phyloP scores from a whole-genome alignment of 1,139 yeast genomes.

The Kurtzmaniella quercitrusa region DNA sequence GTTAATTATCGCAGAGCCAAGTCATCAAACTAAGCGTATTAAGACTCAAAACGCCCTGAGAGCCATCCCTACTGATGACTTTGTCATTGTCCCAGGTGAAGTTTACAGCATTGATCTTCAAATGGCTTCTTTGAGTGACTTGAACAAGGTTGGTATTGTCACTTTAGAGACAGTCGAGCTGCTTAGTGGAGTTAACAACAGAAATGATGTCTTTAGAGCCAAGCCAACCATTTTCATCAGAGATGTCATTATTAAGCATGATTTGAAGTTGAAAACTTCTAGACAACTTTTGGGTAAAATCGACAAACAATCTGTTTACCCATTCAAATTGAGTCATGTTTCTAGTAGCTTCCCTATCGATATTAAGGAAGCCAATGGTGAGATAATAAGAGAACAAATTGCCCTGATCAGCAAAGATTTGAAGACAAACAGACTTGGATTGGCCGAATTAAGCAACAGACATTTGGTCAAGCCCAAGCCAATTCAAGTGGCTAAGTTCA shows the following conservation, averaged over 20 bases:
- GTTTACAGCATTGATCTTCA: constrained; percentile 80
- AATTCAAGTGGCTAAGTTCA: constrained; percentile 64
- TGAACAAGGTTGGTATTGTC: constrained; percentile 57
- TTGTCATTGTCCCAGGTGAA: constrained; percentile 73
- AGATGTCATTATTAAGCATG: constrained; percentile 78
- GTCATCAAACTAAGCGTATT: constrained; percentile 28
- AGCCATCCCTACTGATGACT: constrained; percentile 75
- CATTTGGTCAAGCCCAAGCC: constrained; percentile 76
- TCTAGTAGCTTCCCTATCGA: constrained; percentile 57
- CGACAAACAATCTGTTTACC: constrained; percentile 80
- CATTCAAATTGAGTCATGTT: constrained; percentile 76
- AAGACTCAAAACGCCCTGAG: constrained; percentile 14
- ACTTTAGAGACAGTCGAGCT: constrained; percentile 65
- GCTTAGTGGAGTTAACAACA: constrained; percentile 58
- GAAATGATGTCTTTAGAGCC: constrained; percentile 46
- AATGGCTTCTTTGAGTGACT: constrained; percentile 64
- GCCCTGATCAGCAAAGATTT: constrained; percentile 47
- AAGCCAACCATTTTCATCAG: constrained; percentile 77
- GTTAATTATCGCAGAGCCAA: constrained; percentile 27
- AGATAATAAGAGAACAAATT: constrained; percentile 32
- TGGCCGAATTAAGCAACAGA: constrained; percentile 76
- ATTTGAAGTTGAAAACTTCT: constrained; percentile 70
- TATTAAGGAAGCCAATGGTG: constrained; percentile 27
- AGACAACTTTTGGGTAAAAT: constrained; percentile 67
- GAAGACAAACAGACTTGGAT: constrained; percentile 66